Evolutionary conservation across 352 stramenopile genomes (phyloP).

Genomic region (Peronospora destructor): DNA sequence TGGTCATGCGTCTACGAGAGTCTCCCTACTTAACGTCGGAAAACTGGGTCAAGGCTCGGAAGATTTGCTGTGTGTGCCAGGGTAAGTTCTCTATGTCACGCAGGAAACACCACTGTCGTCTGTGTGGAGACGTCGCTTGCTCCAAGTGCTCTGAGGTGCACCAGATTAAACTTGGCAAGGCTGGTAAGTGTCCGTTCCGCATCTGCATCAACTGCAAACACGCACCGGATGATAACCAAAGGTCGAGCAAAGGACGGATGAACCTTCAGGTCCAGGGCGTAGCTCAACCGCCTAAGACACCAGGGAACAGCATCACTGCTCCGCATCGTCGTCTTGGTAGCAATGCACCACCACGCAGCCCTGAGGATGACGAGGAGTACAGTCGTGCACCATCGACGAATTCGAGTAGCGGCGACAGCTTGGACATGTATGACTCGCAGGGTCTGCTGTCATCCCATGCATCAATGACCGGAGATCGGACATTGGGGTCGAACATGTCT

Average conservation of each 20-base stretch:
- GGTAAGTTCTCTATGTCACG: conserved; percentile 49
- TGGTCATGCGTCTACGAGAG: conserved; percentile 52
- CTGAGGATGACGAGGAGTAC: conserved; percentile 27
- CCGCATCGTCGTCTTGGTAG: conserved; percentile 22
- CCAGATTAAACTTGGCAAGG: conserved; percentile 49
- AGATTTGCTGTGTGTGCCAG: conserved; percentile 54
- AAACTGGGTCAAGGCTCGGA: conserved; percentile 55
- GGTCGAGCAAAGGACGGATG: conserved; percentile 19
- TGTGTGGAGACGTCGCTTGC: conserved; percentile 65
- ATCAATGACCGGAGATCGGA: conserved; percentile 15
- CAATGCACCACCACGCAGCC: conserved; percentile 4
- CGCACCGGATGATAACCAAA: conserved; percentile 26
- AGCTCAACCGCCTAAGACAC: conserved; percentile 16
- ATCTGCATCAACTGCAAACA: conserved; percentile 52
- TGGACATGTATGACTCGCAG: conserved; percentile 35
- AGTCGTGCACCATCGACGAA: conserved; percentile 24
- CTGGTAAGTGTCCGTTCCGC: conserved; percentile 47
- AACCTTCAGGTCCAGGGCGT: conserved; percentile 11
- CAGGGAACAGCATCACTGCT: conserved; percentile 17
- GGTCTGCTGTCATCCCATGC: conserved; percentile 23
- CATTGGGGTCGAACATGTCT: conserved; percentile 21
- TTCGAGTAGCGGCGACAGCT: conserved; percentile 31
- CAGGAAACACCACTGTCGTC: conserved; percentile 64
- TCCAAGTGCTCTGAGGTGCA: conserved; percentile 66
- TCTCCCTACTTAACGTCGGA: conserved; percentile 50